Percentiles rank a stretch among this genome's conserved stretches.
These are phyloP conservation scores for Clohesyomyces aquaticus DNA, from an alignment of 495 filamentous ascomycete genomes.

Conservation along the genomic window DNA sequence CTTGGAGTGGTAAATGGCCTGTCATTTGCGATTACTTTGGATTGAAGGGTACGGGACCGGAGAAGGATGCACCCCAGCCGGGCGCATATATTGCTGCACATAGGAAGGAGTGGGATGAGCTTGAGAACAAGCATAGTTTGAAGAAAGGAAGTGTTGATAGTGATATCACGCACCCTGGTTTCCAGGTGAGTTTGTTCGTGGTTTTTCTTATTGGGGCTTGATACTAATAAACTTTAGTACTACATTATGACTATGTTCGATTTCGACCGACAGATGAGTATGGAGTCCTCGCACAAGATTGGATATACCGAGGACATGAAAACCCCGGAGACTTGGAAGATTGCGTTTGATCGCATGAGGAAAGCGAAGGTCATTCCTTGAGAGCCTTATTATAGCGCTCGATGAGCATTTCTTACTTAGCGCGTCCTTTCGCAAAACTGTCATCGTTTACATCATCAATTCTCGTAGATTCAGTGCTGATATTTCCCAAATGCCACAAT, in stretches of 20 bases:
- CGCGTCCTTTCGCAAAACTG: no score
- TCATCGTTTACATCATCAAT: neutral
- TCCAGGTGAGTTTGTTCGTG: constrained; percentile 21
- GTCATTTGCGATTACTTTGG: constrained; percentile 45
- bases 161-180: constrained; percentile 37
- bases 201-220: neutral
- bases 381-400: no score
- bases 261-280: constrained; percentile 49
- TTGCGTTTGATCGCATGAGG: constrained; percentile 48
- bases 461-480: no score
- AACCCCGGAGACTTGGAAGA: constrained; percentile 46
- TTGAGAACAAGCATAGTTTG: constrained; percentile 47
- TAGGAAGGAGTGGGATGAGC: constrained; percentile 43
- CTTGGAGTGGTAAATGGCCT: constrained; percentile 44
- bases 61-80: constrained; percentile 44
- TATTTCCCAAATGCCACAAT: no score
- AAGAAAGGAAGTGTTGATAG: constrained; percentile 47
- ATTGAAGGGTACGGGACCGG: constrained; percentile 41
- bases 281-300: constrained; percentile 44
- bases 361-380: constrained; percentile 47
- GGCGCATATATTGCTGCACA: constrained; percentile 46
- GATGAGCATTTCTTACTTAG: no score
- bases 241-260: constrained; percentile 51
- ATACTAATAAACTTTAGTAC: constrained; percentile 41
- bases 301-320: constrained; percentile 43